These are phyloP conservation scores for Eimeria maxima DNA, from an alignment of 169 alveolate species.

Conservation along the genomic window DNA sequence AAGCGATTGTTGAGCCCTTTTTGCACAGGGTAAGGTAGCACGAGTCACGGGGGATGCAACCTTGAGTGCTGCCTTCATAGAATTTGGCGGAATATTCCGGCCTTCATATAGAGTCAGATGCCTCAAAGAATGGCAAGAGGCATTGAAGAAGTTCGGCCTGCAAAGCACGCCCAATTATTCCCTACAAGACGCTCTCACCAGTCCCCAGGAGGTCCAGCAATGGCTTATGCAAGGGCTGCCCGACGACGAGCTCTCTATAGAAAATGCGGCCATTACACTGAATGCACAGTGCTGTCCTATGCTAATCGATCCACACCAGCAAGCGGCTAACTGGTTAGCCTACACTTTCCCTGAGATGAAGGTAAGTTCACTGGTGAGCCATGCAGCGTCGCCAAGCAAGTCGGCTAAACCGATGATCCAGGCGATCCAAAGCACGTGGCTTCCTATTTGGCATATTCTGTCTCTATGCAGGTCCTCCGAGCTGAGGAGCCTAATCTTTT, in stretches of 20 bases:
- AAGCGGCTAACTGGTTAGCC: constrained; percentile 91
- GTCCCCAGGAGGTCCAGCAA: constrained; percentile 95
- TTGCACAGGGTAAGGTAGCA: constrained; percentile 44
- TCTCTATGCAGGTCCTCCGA: constrained; percentile 38
- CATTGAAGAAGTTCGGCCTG: constrained; percentile 87
- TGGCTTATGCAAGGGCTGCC: constrained; percentile 94
- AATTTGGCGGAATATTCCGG: constrained; percentile 95
- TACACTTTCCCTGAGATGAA: constrained; percentile 88
- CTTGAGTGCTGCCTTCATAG: constrained; percentile 91
- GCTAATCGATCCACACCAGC: constrained; percentile 92
- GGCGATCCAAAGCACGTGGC: background rate
- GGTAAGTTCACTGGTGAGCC: constrained; percentile 17
- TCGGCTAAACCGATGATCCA: background rate
- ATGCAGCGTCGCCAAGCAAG: background rate
- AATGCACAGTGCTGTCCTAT: constrained; percentile 88
- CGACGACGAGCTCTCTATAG: constrained; percentile 90
- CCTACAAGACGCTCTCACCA: constrained; percentile 91
- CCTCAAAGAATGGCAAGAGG: constrained; percentile 88
- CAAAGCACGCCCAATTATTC: constrained; percentile 89
- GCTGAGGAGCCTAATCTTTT: constrained; percentile 63
- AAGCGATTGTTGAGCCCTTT: background rate
- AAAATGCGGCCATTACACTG: constrained; percentile 90
- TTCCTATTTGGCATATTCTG: background rate
- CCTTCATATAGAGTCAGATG: constrained; percentile 91
- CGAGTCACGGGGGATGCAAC: constrained; percentile 94